phyloP scores from a whole-genome alignment of 2,329 filamentous ascomycete genomes.

The Dactylonectria estremocensis region DNA sequence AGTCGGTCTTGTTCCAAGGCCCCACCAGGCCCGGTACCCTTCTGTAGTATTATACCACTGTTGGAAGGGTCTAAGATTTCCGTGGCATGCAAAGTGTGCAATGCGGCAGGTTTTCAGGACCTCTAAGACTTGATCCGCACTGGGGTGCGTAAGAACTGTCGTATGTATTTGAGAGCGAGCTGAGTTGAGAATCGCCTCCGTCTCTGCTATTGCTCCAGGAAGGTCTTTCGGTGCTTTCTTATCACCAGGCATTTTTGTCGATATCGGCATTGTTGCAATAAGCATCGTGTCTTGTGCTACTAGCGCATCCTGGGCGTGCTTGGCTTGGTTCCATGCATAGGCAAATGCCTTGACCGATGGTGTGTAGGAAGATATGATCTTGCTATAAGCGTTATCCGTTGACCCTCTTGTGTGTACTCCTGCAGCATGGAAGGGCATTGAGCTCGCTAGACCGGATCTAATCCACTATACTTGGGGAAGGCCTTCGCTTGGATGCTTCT shows the following conservation, averaged over 20 bases:
- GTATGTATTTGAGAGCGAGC: neutral
- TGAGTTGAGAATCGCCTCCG: neutral
- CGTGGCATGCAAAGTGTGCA: slow-evolving; percentile 43
- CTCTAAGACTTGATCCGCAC: too few species aligned
- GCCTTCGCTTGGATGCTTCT: too few species aligned
- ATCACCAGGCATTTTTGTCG: neutral
- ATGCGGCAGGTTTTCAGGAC: slow-evolving; percentile 28
- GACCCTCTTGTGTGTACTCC: too few species aligned
- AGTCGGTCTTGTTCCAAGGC: slow-evolving; percentile 9
- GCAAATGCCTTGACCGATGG: too few species aligned
- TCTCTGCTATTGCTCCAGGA: slow-evolving; percentile 6
- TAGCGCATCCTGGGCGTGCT: neutral
- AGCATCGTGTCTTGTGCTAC: neutral
- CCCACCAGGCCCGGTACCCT: slow-evolving; percentile 9
- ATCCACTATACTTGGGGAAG: too few species aligned
- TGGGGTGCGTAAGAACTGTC: too few species aligned
- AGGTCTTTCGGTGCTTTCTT: slow-evolving; percentile 1
- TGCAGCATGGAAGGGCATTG: too few species aligned
- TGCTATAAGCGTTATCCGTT: too few species aligned
- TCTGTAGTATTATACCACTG: slow-evolving; percentile 42
- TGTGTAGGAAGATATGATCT: too few species aligned
- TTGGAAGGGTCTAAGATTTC: slow-evolving; percentile 35
- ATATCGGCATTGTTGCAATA: slow-evolving; percentile 6
- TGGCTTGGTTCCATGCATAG: neutral
- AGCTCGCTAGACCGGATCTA: too few species aligned